Base-by-base conservation (phyloP, 805 yeast genomes). In the Metschnikowia drakensbergensis region DNA sequence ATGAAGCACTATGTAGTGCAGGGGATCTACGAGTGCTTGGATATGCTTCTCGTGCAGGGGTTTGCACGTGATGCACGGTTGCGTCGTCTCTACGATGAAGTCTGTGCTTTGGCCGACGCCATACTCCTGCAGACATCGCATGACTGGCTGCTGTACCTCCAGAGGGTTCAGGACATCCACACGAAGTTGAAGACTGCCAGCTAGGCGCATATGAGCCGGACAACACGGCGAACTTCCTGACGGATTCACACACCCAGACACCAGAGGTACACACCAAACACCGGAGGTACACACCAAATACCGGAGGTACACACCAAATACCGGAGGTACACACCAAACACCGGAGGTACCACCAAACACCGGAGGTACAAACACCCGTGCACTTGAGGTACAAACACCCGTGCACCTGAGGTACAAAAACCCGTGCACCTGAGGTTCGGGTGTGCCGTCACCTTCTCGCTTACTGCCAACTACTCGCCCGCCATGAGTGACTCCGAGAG, bases 401-500 rank as follows among this genome's bases (percentile, higher is more conserved):
- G 17, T 17, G 17, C 17, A 17, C 17, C 17, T 1, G 42, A 9
- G n/a, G 42, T 38, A 38, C 42, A 17, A 17, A 17, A 17, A 17
- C 17, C 17, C 17, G 17, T 17, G 17, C 17, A 17, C 17, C 17
- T 1, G 42, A 9, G n/a, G 42, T 38, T 28, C 42, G 29, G 42
- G 17, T 40, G 43, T 10, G 10, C 22, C 11, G 2, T 22, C 23
- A 23, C 32, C 43, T 26, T 28, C 27, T 17, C 33, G 28, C 33
- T 17, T 17, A 11, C 28, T 13, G 27, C 26, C 5, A 13, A 25
- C 13, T 25, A 26, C 25, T 3, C 29, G 5, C 25, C 28, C 41
- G 5, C 22, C 49, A 51, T 51, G 59, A 56, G 57, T 30, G 58
- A 54, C 43, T 49, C 53, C 32, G 59, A 56, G 26, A 54, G 54